Base-by-base conservation (phyloP, 2,329 filamentous ascomycete species). In the Apiospora saccharicola region DNA sequence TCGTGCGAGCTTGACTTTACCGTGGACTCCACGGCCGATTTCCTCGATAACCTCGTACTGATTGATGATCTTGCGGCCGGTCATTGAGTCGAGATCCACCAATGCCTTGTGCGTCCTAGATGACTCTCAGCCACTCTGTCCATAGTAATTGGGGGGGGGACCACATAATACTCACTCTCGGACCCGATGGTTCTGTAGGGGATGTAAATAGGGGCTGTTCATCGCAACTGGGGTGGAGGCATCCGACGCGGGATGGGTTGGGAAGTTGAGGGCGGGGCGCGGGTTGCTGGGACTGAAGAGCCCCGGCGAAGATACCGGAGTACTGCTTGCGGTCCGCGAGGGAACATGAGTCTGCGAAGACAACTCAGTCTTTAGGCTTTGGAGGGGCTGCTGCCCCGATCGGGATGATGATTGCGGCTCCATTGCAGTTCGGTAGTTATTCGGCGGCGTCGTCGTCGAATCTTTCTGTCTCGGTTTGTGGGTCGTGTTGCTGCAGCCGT, bases 1-100 rank as follows among this genome's bases (percentile, higher is more conserved):
- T 71, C 94, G 90, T 68, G 95, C 96, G 68, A 98, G 88, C 84
- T 99, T 99, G 79, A 99, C 96, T 85, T 98, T 99, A 79, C 96
- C 96, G 81, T 99, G 96, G 78, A 98, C 94, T 69, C 96, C 96
- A 73, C 96, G 93, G 71, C 96, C 96, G 71, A 99, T 94, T 83
- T 99, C 96, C 81, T 97, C 94, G 75, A 98, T 93, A 77, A 99
- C 94, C 83, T 98, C 94, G 84, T 99, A 99, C 80, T 98, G 93
- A 79, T 99, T 99, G 86, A 99, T 97, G 70, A 95, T 88, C 84
- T 99, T 99, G 75, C 96, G 94, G 73, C 96, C 96, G 6, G 96
- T 97, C 74, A 94, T 88, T 71, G 90, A 90, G 82, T 98, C 95
- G 74, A 95, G 92, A 79, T 98, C 96, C 77, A 98, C 94, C 78